Evolutionary conservation across 2,329 filamentous ascomycete species (phyloP).

Genomic region (Trichoderma brevicompactum): DNA sequence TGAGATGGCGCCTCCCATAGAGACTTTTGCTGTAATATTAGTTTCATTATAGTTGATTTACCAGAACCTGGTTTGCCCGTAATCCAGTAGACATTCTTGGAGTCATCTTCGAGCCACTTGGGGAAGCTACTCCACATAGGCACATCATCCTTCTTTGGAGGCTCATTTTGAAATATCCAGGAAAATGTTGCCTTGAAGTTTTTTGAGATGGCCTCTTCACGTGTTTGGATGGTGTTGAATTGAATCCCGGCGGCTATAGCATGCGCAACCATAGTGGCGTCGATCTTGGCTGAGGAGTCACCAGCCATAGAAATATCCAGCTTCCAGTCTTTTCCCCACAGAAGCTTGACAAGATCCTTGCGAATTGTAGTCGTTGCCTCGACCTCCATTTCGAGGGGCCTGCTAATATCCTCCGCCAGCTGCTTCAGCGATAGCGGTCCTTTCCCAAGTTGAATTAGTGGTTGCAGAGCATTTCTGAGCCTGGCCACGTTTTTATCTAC

Average conservation of each 20-base stretch:
- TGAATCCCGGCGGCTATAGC: neutral
- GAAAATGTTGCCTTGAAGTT: neutral
- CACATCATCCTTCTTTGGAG: neutral
- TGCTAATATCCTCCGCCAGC: neutral
- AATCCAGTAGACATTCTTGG: neutral
- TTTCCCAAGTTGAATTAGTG: neutral
- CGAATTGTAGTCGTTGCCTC: neutral
- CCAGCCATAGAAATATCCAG: neutral
- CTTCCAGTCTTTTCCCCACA: neutral
- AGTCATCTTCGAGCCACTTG: neutral
- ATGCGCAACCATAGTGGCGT: neutral
- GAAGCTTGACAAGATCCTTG: neutral
- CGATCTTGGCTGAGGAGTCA: neutral
- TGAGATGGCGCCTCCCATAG: neutral
- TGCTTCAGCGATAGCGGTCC: neutral
- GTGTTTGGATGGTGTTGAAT: neutral
- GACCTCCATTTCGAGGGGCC: too few species aligned
- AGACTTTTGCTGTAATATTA: neutral
- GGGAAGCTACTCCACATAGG: neutral
- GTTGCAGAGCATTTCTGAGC: neutral
- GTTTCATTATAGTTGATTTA: slow-evolving; percentile 1
- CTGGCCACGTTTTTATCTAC: neutral
- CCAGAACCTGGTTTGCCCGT: slow-evolving; percentile 5
- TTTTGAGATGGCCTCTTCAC: neutral
- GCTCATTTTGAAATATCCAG: neutral